Base-by-base conservation (phyloP, 495 filamentous ascomycete genomes). In the Penicillium lividum region DNA sequence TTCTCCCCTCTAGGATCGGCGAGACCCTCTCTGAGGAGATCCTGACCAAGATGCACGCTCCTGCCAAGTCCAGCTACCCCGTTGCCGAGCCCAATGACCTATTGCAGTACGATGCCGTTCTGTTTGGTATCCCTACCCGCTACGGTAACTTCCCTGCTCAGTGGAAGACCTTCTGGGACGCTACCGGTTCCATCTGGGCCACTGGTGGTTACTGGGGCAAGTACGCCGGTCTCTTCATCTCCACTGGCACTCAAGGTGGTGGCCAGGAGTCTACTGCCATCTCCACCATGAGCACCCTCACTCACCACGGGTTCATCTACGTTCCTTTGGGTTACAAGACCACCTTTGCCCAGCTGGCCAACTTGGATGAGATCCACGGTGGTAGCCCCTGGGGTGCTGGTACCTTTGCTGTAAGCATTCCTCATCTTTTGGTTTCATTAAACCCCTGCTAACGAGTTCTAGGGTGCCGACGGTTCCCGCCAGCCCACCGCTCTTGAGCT, bases 91-190 rank as follows among this genome's bases (percentile, higher is more conserved):
- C 91, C 25, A 68, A 78, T 5, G 78, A 73, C 11, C 85, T 97
- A n/a, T 80, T 84, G 60, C 56, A 83, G 54, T 97, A 94, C 78
- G 92, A 98, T 69, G 94, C 80, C 69, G 87, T 99, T 76, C 87
- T 99, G 38, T 83, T 99, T 60, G 95, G 95, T 65, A 92, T 99
- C 74, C 94, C 94, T 31, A 99, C 94, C n/a, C 88, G 94, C 56
- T 99, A 90, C 79, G 94, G 94, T 72, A 99, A 96, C 85, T 96
- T 97, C 83, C 93, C 94, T 42, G 92, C 88, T 29, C 94, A 98
- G 77, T 98, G 89, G 89, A 97, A 93, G 82, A 71, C 85, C 44
- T 95, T 92, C 83, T 92, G 87, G 88, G 90, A 95, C 80, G 79
- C 82, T 73, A 89, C 89, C 28, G 91, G 91, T 67, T 76, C 81